Base-by-base conservation (phyloP, 2,329 filamentous ascomycete species). In the Penicillium decumbens region DNA sequence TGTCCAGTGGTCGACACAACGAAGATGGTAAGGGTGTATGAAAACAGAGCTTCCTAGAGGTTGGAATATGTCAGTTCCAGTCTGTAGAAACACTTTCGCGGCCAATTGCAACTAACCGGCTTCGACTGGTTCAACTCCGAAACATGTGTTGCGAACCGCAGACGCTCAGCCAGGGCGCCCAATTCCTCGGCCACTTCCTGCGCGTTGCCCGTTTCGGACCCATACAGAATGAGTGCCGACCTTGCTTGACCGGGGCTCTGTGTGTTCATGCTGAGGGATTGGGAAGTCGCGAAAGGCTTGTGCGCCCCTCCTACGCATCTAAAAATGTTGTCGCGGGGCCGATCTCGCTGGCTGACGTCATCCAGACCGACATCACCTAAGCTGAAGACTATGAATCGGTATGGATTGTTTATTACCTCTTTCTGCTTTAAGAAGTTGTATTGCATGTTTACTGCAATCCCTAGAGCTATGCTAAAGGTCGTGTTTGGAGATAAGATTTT, bases 1-100 rank as follows among this genome's bases (percentile, higher is more conserved):
- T 98, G 92, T 4, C 93, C 93, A 0, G 93, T 95, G 0, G 93
- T 98, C 4, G 93, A 95, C 18, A 95, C 76, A 52, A 89, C 83
- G 62, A 98, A 88, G 43, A 97, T 76, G 1, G 63, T 66, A 9
- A 71, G 51, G 5, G 64, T 65, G 42, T 73, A 69, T 1, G 60
- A 62, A n/a, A 49, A 53, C n/a, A 75, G 58, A 0, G 53, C 47
- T 28, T 67, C 64, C 71, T 73, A 47, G 4, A 24, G n/a, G 6
- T 5, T 8, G 27, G 10, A 28, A 27, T 5, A 9, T 12, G 24
- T 39, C 0, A 39, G 20, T 5, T 24, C n/a, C 38, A 25, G 18
- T 12, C 5, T 30, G 9, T 15, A 38, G n/a, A 8, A 13, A 38
- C 2, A 8, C 8, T 30, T 6, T 12, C n/a, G 25, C 7, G 15